These are phyloP conservation scores for Gardenia jasminoides DNA, from an alignment of 257 asterid species.

Conservation along the genomic window DNA sequence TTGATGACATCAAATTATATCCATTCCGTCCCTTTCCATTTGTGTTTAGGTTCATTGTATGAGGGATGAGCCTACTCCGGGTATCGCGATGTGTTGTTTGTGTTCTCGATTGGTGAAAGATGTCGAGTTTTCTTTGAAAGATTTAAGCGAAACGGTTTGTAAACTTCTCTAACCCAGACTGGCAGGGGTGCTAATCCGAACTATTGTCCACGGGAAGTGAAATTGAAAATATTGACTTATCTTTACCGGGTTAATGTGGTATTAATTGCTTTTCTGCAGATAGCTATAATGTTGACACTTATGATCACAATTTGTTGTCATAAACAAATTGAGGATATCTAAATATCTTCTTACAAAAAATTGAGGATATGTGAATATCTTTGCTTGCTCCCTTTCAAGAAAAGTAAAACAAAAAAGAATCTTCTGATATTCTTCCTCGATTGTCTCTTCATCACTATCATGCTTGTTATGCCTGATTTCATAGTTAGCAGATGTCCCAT, in stretches of 20 bases:
- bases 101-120: constrained; percentile 88
- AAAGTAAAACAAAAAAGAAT: too few relatives aligned
- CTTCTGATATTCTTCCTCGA: too few relatives aligned
- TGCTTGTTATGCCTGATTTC: neutral
- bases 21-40: neutral
- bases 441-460: neutral
- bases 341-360: neutral
- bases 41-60: constrained; percentile 64
- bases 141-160: neutral
- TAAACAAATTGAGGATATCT: neutral
- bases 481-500: neutral
- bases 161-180: neutral
- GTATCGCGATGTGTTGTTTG: constrained; percentile 96
- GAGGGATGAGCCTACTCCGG: constrained; percentile 84
- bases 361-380: too few relatives aligned
- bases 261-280: neutral
- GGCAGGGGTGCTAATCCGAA: neutral
- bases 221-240: neutral
- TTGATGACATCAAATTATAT: neutral
- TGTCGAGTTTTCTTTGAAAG: constrained; percentile 31
- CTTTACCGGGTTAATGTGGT: neutral
- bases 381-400: too few relatives aligned
- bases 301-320: neutral
- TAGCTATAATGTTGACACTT: neutral
- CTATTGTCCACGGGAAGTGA: neutral